These are phyloP conservation scores for Scutellaria baicalensis DNA, from an alignment of 257 asterid species.

Conservation along the genomic window DNA sequence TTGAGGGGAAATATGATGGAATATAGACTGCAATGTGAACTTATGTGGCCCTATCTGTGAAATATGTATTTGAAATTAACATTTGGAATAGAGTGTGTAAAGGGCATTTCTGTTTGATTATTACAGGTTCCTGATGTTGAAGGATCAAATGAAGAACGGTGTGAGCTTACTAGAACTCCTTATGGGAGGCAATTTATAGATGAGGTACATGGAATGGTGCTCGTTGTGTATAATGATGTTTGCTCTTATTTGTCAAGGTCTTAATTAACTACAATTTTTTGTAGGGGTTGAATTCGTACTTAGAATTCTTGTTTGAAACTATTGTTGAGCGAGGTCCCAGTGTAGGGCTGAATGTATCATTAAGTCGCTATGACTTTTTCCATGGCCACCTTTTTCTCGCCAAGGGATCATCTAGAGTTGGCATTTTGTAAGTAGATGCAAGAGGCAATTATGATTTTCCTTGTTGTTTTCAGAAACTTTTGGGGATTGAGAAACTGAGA, in stretches of 20 bases:
- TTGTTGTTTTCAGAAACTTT: not conserved
- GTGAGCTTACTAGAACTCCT: constrained; percentile 79
- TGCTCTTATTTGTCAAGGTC: not conserved
- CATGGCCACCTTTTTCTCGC: constrained; percentile 89
- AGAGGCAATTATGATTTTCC: not conserved
- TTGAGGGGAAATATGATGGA: not conserved
- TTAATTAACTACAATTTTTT: constrained; percentile 26
- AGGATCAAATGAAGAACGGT: constrained; percentile 55
- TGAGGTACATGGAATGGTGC: constrained; percentile 30
- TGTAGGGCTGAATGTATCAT: constrained; percentile 69
- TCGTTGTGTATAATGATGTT: not conserved
- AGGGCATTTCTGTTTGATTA: not conserved
- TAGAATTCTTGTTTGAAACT: constrained; percentile 50
- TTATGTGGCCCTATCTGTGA: not conserved
- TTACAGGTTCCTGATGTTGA: constrained; percentile 90
- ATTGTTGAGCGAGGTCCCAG: constrained; percentile 71
- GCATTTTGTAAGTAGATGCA: constrained; percentile 75
- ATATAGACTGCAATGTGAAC: not conserved
- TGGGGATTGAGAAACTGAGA: not conserved
- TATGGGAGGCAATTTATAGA: constrained; percentile 66
- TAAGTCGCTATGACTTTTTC: constrained; percentile 84
- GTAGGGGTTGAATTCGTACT: constrained; percentile 83
- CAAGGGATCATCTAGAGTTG: constrained; percentile 76
- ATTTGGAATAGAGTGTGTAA: not conserved
- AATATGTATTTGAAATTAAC: not conserved